Conservation (phyloP, 176 grass and related monocot genomes). For the bread wheat (Triticum aestivum) region IWGSC_CS_RefSeq_v2.1 NC_057802.1:104135314-104135813, state of each 20-base stretch:
- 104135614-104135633: background rate
- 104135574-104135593: background rate
- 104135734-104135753: no score
- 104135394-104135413: background rate
- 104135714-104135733: no score
- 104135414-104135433: background rate
- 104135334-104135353: background rate
- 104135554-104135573: background rate
- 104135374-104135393: background rate
- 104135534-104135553: background rate
- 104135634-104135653: background rate
- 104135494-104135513: background rate
- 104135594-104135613: background rate
- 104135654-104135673: no score
- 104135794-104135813: background rate
- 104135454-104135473: slow-evolving; percentile 6
- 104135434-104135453: background rate
- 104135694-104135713: no score
- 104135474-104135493: background rate
- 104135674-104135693: no score
- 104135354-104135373: background rate
- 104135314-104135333: background rate
- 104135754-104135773: no score
- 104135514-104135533: background rate
- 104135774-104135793: no score